A percentile compares a stretch with the other conserved stretches of the same genome.
These are phyloP conservation scores for Stephanodiscus minutulus DNA, from an alignment of 108 stramenopile genomes.

Conservation along the genomic window DNA sequence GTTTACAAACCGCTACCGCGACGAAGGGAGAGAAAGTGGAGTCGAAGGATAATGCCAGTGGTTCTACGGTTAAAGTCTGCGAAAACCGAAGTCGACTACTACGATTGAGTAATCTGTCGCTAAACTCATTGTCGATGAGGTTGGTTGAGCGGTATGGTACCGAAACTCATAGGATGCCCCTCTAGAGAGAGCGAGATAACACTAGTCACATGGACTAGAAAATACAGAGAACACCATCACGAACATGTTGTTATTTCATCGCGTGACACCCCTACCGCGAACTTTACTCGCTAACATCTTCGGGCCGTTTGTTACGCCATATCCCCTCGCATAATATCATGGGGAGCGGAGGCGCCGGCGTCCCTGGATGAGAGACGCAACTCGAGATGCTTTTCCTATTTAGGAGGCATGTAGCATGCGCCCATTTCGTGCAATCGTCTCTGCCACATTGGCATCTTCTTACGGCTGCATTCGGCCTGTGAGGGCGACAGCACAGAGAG, in stretches of 20 bases:
- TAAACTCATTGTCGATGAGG: slow-evolving; percentile 25
- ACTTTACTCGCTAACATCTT: neutral
- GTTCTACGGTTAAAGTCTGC: slow-evolving; percentile 1
- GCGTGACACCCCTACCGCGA: too few species aligned
- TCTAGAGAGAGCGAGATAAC: neutral
- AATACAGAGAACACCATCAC: too few species aligned
- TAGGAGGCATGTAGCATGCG: slow-evolving; percentile 55
- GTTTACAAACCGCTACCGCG: slow-evolving; percentile 7
- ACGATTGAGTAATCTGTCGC: slow-evolving; percentile 11
- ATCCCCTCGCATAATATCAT: slow-evolving; percentile 26
- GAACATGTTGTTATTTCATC: too few species aligned
- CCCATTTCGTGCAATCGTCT: slow-evolving; percentile 40
- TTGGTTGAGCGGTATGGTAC: slow-evolving; percentile 33
- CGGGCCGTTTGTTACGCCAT: slow-evolving; percentile 8
- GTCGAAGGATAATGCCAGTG: neutral
- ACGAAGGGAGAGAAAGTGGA: neutral
- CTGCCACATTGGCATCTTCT: slow-evolving; percentile 64
- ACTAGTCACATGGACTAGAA: too few species aligned
- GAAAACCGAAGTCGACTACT: slow-evolving; percentile 6
- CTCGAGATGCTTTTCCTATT: slow-evolving; percentile 24
- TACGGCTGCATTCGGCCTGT: slow-evolving; percentile 38
- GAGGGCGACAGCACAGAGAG: slow-evolving; percentile 10
- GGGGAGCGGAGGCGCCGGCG: slow-evolving; percentile 27
- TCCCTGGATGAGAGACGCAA: slow-evolving; percentile 46
- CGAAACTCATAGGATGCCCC: slow-evolving; percentile 7